Base-by-base conservation (phyloP, 768 basidiomycete species). In the Collybia nuda region DNA sequence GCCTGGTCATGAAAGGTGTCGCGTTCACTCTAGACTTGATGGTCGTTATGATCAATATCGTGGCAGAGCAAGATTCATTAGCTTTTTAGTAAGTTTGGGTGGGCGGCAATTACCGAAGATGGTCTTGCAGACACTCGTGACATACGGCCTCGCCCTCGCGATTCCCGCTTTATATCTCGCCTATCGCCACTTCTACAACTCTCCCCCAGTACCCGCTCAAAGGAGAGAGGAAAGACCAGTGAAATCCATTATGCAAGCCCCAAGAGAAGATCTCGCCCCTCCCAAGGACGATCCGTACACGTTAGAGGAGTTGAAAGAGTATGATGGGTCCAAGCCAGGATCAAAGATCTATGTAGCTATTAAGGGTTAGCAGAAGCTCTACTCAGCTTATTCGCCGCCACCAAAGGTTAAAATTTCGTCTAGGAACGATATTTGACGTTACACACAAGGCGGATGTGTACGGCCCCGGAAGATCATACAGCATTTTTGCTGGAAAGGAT, bases 401-500 rank as follows among this genome's bases (percentile, higher is more conserved):
- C 24, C 7, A 23, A 40, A 44, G 40, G 8, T 37, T 29, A n/a
- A 18, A 9, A 22, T 18, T 47, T 51, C n/a, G 7, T 14, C n/a
- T 19, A 90, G 90, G 94, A 41, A 87, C 85, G 1, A 79, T 98
- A 7, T 98, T 97, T 68, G 94, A 98, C 65, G 96, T 99, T 7
- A 74, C 88, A 0, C 72, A 73, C 52, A 98, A 96, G 67, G 70
- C 71, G 24, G 93, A 97, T 53, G 88, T 94, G 57, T 99, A 99
- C 60, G 96, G 96, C 1, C 75, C 79, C 2, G 92, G 90, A 2
- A 73, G 75, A 21, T 83, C 87, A 3, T 93, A 94, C 68, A 79
- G 82, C 56, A 69, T 96, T 18, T 98, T 98, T 65, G 92, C 94
- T 26, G 96, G 94, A 40, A 96, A 90, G 70, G 96, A 99, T 62